Conservation (phyloP, 441 rosid genomes). For the Gossypium aridum region DNA sequence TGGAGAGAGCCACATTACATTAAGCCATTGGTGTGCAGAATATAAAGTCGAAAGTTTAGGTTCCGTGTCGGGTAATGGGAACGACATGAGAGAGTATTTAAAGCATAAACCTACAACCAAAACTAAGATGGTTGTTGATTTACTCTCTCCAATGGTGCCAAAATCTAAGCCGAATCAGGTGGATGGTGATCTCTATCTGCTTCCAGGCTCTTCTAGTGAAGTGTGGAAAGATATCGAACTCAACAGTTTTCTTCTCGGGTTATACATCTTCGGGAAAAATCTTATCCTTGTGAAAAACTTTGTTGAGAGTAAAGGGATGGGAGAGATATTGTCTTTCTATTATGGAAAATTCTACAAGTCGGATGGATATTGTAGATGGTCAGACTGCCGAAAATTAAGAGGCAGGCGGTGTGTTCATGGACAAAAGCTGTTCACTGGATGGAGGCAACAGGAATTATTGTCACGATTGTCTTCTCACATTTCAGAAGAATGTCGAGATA, state of each 20-base stretch:
- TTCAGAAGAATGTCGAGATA: slow-evolving; percentile 47
- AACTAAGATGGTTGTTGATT: slow-evolving; percentile 26
- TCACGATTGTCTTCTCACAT: slow-evolving; percentile 46
- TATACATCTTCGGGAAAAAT: slow-evolving; percentile 74
- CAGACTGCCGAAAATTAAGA: slow-evolving; percentile 49
- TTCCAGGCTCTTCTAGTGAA: slow-evolving; percentile 50
- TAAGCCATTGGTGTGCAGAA: slow-evolving; percentile 11
- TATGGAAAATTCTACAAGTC: slow-evolving; percentile 74
- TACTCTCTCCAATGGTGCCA: slow-evolving; percentile 23
- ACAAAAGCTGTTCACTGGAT: slow-evolving; percentile 61
- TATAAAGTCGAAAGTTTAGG: slow-evolving; percentile 17
- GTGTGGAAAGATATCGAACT: slow-evolving; percentile 49
- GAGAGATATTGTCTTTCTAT: slow-evolving; percentile 58
- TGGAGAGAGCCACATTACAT: slow-evolving; percentile 17
- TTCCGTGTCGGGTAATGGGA: slow-evolving; percentile 6
- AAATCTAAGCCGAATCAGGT: slow-evolving; percentile 26
- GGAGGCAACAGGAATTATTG: slow-evolving; percentile 69
- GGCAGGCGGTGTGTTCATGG: slow-evolving; percentile 47
- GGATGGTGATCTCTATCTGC: slow-evolving; percentile 27
- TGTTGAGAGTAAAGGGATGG: slow-evolving; percentile 52
- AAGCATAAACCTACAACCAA: slow-evolving; percentile 11
- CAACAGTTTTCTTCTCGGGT: slow-evolving; percentile 61
- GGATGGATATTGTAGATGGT: slow-evolving; percentile 54
- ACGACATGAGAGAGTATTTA: slow-evolving; percentile 6
- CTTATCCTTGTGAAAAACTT: slow-evolving; percentile 51